Base-by-base conservation (phyloP, 2,329 filamentous ascomycete species). In the Botrytis squamosa region DNA sequence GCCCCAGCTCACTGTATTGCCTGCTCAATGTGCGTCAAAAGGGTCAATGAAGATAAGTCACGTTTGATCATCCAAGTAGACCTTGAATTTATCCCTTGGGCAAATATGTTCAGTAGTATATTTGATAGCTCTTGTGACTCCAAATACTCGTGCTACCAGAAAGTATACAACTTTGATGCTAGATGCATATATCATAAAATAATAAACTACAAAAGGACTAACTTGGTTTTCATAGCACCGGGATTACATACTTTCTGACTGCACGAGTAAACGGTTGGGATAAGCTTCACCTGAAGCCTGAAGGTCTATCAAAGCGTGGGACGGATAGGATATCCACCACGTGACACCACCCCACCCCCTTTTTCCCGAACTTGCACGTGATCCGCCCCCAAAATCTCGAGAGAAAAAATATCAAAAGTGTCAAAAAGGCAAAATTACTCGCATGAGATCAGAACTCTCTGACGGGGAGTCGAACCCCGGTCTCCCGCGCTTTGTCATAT, bases 391-490 rank as follows among this genome's bases (percentile, higher is more conserved):
- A 55, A n/a, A n/a, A 16, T 12, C n/a, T 55, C 3, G 7, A 55
- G 14, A 57, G 4, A 57, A 2, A 18, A 4, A 29, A 2, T 20
- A 7, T 55, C 52, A 55, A 55, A 57, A 57, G n/a, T 57, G n/a
- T 3, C 25, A 18, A 18, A 55, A 55, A 8, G 0, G 1, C 12
- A 29, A 55, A 29, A 29, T 0, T 3, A 29, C 12, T 55, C 25
- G 25, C n/a, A 55, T 55, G 52, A 57, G 52, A 29, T 33, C 52
- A 33, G n/a, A 57, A 57, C 52, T 57, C 52, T 57, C 52, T 57
- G 52, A 57, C 52, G 52, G 52, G 52, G 77, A 77, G 74, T 78
- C 75, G 75, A 77, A 78, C 77, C 76, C 77, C 76, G 76, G 75
- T 77, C 77, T 77, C 76, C 76, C 77, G 77, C 75, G 77, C 60